Evolutionary conservation across 768 basidiomycete species (phyloP).

Genomic region (Ramaria rubella): DNA sequence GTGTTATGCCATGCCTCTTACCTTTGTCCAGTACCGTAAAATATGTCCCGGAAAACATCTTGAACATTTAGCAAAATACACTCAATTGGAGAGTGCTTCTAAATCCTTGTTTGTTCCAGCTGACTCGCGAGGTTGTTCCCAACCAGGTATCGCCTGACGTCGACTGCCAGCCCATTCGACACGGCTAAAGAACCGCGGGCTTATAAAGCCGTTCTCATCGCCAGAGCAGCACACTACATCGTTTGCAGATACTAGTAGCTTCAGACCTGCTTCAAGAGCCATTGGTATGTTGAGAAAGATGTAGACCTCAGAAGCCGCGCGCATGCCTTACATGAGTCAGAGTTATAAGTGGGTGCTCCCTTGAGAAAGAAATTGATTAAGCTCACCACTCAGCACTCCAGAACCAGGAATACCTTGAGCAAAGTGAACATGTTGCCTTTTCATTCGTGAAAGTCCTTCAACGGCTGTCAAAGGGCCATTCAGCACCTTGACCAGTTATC

Average conservation of each 20-base stretch:
- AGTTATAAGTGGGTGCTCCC: background rate
- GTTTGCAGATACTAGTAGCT: conserved; percentile 76
- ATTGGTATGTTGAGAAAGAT: conserved; percentile 75
- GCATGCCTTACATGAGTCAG: conserved; percentile 57
- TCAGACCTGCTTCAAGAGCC: conserved; percentile 60
- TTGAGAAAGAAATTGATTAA: background rate
- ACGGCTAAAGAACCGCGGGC: conserved; percentile 56
- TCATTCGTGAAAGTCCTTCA: conserved; percentile 77
- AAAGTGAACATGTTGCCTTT: conserved; percentile 86
- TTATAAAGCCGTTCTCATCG: conserved; percentile 53
- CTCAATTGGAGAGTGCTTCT: too few species aligned
- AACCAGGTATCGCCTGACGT: conserved; percentile 6
- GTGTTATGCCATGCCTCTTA: too few species aligned
- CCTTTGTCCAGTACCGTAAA: too few species aligned
- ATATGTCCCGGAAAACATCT: too few species aligned
- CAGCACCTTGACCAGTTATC: background rate
- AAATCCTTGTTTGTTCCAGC: background rate
- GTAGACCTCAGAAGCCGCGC: conserved; percentile 66
- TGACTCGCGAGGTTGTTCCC: background rate
- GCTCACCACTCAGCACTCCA: conserved; percentile 69
- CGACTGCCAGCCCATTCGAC: conserved; percentile 41
- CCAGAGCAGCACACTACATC: conserved; percentile 87
- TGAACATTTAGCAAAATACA: too few species aligned
- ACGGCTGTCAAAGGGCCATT: conserved; percentile 36
- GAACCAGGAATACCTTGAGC: conserved; percentile 69